These are phyloP conservation scores for Haplographium delicatum DNA, from an alignment of 495 filamentous ascomycete genomes.

Conservation along the genomic window DNA sequence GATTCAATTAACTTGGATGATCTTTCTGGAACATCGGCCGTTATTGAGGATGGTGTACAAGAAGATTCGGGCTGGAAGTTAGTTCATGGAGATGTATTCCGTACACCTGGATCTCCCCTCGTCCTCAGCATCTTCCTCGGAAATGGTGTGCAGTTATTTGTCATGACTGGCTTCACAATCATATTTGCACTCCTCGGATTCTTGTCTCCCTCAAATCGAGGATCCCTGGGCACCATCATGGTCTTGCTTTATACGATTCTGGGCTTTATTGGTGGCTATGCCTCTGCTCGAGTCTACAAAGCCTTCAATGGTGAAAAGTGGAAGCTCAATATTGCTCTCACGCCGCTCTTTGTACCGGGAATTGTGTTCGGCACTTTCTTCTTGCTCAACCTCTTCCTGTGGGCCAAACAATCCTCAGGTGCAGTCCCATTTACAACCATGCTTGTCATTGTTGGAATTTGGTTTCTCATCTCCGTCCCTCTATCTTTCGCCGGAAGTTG, in stretches of 20 bases:
- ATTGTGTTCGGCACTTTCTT: conserved; percentile 89
- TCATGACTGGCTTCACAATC: conserved; percentile 95
- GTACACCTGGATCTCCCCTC: conserved; percentile 74
- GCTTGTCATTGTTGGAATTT: conserved; percentile 86
- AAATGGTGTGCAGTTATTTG: conserved; percentile 92
- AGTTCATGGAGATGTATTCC: conserved; percentile 96
- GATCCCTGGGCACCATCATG: conserved; percentile 85
- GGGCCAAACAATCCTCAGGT: conserved; percentile 83
- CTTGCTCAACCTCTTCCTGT: conserved; percentile 91
- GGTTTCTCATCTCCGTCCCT: conserved; percentile 94
- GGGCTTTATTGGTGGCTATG: conserved; percentile 88
- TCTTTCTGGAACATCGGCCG: conserved; percentile 63
- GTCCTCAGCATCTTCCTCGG: conserved; percentile 84
- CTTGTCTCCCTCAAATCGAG: conserved; percentile 89
- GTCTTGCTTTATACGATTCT: conserved; percentile 89
- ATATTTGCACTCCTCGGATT: conserved; percentile 90
- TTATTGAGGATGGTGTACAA: conserved; percentile 86
- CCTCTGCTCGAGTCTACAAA: conserved; percentile 87
- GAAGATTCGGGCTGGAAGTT: conserved; percentile 99
- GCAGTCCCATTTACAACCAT: conserved; percentile 96
- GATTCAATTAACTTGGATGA: conserved; percentile 84
- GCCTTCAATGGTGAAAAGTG: conserved; percentile 84
- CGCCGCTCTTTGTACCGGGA: conserved; percentile 77
- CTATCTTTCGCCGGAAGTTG: conserved; percentile 87
- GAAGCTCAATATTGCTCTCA: conserved; percentile 89